A percentile compares a stretch with the other conserved stretches of the same genome.
These are phyloP conservation scores for Rosa hybrid DNA, from an alignment of 331 rosid genomes.

Conservation along the genomic window DNA sequence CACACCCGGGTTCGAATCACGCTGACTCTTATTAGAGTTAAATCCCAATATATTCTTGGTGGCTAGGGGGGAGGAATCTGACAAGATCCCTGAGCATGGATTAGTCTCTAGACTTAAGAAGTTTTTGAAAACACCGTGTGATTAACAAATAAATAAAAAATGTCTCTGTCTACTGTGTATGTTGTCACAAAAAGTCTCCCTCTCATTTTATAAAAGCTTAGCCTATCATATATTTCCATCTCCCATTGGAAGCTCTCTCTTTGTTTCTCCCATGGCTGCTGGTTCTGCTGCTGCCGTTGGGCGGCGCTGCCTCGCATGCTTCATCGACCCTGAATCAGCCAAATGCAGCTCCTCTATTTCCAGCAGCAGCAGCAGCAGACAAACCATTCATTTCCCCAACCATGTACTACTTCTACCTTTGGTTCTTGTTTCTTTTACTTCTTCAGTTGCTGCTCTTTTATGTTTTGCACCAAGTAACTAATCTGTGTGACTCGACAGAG, in stretches of 20 bases:
- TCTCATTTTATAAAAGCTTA: background rate
- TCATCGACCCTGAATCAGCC: constrained; percentile 19
- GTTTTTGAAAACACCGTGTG: too few species aligned
- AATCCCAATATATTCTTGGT: too few species aligned
- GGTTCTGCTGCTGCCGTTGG: constrained; percentile 2
- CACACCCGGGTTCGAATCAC: too few species aligned
- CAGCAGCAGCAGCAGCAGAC: constrained; percentile 12
- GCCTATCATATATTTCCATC: background rate
- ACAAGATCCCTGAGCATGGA: too few species aligned
- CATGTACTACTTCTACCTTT: constrained; percentile 17
- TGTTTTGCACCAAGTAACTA: background rate
- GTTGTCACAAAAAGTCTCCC: background rate
- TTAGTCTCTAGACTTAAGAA: too few species aligned
- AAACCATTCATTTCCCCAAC: constrained; percentile 26
- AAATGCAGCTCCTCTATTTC: constrained; percentile 24
- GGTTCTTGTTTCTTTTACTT: background rate
- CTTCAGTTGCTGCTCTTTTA: background rate
- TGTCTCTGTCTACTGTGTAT: background rate
- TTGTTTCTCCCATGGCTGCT: constrained; percentile 20
- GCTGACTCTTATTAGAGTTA: too few species aligned
- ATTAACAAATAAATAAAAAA: too few species aligned
- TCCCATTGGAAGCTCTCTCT: background rate
- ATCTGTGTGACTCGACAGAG: constrained; percentile 6
- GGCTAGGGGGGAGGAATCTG: too few species aligned
- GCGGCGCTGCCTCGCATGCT: constrained; percentile 12